These are phyloP conservation scores for Saturnispora saitoi DNA, from an alignment of 805 yeast genomes.

Conservation along the genomic window DNA sequence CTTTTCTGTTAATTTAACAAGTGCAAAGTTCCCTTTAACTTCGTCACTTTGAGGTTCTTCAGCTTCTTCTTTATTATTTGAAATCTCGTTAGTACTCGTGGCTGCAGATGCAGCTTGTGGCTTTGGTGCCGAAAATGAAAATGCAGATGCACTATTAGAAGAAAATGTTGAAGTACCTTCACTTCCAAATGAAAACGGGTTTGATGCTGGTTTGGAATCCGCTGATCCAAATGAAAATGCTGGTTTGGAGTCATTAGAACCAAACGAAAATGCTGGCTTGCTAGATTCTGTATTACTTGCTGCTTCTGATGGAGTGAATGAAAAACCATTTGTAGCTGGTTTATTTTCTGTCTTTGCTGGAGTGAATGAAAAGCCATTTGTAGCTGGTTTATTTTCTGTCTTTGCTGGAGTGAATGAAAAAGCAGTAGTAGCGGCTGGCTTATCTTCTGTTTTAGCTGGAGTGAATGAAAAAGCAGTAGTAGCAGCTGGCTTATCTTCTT, in stretches of 20 bases:
- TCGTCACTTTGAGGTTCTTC: slow-evolving; percentile 37
- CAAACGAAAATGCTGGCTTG: slow-evolving; percentile 4
- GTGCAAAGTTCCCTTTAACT: slow-evolving; percentile 41
- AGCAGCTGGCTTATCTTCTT: neutral
- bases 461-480: slow-evolving; percentile 9
- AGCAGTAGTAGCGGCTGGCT: slow-evolving; percentile 9
- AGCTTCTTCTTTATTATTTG: slow-evolving; percentile 17
- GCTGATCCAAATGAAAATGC: slow-evolving; percentile 17
- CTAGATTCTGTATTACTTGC: slow-evolving; percentile 1
- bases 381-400: neutral
- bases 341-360: neutral
- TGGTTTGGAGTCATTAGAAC: slow-evolving; percentile 6
- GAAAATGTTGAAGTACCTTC: neutral
- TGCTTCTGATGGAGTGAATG: neutral
- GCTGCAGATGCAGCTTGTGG: slow-evolving; percentile 7
- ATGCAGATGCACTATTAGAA: neutral
- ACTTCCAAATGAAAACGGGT: slow-evolving; percentile 13
- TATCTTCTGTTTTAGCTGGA: neutral
- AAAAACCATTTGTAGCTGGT: slow-evolving; percentile 8
- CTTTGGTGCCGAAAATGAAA: slow-evolving; percentile 4
- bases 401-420: slow-evolving; percentile 5
- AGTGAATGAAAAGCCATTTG: neutral
- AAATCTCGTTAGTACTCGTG: slow-evolving; percentile 1
- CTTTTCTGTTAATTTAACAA: slow-evolving; percentile 39
- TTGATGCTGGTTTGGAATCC: slow-evolving; percentile 3